A percentile compares a stretch with the other conserved stretches of the same genome.
Conservation (phyloP, 2,329 filamentous ascomycete genomes). For the Aspergillus tamarii region DNA sequence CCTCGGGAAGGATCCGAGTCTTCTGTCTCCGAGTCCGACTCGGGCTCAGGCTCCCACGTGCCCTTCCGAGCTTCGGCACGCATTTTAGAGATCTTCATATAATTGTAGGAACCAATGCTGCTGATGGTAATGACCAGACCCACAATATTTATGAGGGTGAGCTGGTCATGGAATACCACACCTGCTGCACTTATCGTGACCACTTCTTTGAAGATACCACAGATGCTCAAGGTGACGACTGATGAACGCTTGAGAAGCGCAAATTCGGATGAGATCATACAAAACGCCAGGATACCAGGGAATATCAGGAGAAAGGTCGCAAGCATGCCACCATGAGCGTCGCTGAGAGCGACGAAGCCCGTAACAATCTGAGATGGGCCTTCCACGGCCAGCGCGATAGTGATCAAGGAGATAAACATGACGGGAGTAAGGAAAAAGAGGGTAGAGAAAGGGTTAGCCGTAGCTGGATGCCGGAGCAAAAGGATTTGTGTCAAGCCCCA, state of each 20-base stretch:
- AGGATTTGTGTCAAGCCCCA: constrained; percentile 99
- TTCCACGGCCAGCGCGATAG: constrained; percentile 84
- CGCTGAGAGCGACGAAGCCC: constrained; percentile 66
- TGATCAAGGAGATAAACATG: constrained; percentile 84
- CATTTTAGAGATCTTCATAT: constrained; percentile 91
- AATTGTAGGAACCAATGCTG: constrained; percentile 90
- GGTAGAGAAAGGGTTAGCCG: constrained; percentile 92
- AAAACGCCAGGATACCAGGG: constrained; percentile 86
- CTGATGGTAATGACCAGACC: constrained; percentile 86
- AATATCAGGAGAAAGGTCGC: constrained; percentile 79
- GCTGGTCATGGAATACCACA: constrained; percentile 81
- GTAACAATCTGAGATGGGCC: constrained; percentile 69
- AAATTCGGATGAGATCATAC: constrained; percentile 97
- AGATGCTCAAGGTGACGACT: constrained; percentile 93
- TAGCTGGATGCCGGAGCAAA: constrained; percentile 88
- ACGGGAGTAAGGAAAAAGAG: constrained; percentile 97
- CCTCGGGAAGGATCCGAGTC: constrained; percentile 28
- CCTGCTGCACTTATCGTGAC: constrained; percentile 90
- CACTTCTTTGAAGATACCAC: constrained; percentile 98
- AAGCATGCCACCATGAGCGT: constrained; percentile 67
- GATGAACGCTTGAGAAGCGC: constrained; percentile 92
- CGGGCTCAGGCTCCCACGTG: constrained; percentile 29
- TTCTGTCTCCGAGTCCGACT: constrained; percentile 33
- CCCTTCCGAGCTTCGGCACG: constrained; percentile 67
- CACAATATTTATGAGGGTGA: constrained; percentile 84